Percentiles rank a stretch among this genome's conserved stretches.
Conservation (phyloP, 345 rosid species). For the Chamaenerion angustifolium region DNA sequence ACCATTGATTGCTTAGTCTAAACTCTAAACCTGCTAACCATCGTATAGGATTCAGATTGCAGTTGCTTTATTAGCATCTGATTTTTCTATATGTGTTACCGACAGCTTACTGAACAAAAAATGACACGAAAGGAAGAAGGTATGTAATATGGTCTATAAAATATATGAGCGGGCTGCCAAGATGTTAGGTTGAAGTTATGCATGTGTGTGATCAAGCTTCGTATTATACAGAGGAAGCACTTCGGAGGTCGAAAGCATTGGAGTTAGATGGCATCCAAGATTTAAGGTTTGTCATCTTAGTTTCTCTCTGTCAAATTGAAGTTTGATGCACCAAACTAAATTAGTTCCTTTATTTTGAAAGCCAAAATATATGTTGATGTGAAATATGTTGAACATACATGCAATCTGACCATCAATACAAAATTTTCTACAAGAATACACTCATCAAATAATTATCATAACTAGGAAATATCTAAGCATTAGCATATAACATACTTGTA, state of each 20-base stretch:
- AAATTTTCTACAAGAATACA: too few species aligned
- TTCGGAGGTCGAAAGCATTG: constrained; percentile 52
- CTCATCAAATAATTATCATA: too few species aligned
- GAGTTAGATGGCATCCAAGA: constrained; percentile 43
- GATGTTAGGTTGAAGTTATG: neutral
- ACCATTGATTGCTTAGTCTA: too few species aligned
- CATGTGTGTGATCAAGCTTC: neutral
- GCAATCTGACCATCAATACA: too few species aligned
- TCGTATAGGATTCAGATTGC: neutral
- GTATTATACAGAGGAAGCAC: constrained; percentile 50
- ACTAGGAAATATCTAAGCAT: too few species aligned
- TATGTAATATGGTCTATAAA: constrained; percentile 18
- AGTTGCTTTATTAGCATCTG: constrained; percentile 11
- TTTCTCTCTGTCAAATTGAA: too few species aligned
- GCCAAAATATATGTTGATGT: neutral
- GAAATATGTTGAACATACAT: too few species aligned
- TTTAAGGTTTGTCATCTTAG: constrained; percentile 42
- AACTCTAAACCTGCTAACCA: too few species aligned
- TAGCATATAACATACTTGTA: too few species aligned
- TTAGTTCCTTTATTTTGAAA: constrained; percentile 4
- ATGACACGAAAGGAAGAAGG: constrained; percentile 75
- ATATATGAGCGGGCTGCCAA: neutral
- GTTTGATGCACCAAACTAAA: too few species aligned
- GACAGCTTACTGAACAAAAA: constrained; percentile 71
- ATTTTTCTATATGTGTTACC: constrained; percentile 10